Base-by-base conservation (phyloP, 371 early-diverging fungal species). In the Apophysomyces sp. region DNA sequence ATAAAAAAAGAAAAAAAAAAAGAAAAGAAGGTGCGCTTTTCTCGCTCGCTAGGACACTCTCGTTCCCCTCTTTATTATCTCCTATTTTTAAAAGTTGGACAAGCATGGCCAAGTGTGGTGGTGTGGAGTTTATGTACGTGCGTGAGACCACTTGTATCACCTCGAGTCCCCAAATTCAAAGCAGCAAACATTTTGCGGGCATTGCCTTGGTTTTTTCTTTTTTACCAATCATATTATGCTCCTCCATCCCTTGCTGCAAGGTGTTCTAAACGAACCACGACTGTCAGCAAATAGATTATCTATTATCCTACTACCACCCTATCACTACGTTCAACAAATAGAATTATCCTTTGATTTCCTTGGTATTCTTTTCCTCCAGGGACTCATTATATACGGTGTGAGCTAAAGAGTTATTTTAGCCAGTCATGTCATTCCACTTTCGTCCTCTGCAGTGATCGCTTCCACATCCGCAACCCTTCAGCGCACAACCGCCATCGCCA, bases 231-330 rank as follows among this genome's bases (percentile, higher is more conserved):
- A 57, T 57, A 40, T 31, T 34, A 37, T 34, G 40, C 28, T 26
- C 31, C 27, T 13, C 28, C 57, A 57, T 40, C 26, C 40, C 40
- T 53, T 66, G 21, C 52, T 67, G 27, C 56, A 58, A 58, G 49
- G 58, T 44, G 44, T 67, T 12, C 49, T 62, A 15, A 62, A 67
- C 16, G 62, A 67, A 18, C 62, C 67, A 30, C 58, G 62, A 18
- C 55, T 69, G 18, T 11, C 18, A 2, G 52, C 34, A 15, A 39
- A 58, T 18, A 56, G 55, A 16, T 55, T 65, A 30, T 55, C 61
- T 4, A 57, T 77, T 56, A 29, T 77, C 16, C 58, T 73, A 15
- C 34, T 77, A 24, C 77, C 77, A 31, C 74, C 77, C 26, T 24
- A 32, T 32, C 16, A 60, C 29, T 18, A 41, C 27, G 49, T 66